Percentiles rank a stretch among this genome's conserved stretches.
Conservation (phyloP, 2,329 filamentous ascomycete genomes). For the Botryotinia calthae region DNA sequence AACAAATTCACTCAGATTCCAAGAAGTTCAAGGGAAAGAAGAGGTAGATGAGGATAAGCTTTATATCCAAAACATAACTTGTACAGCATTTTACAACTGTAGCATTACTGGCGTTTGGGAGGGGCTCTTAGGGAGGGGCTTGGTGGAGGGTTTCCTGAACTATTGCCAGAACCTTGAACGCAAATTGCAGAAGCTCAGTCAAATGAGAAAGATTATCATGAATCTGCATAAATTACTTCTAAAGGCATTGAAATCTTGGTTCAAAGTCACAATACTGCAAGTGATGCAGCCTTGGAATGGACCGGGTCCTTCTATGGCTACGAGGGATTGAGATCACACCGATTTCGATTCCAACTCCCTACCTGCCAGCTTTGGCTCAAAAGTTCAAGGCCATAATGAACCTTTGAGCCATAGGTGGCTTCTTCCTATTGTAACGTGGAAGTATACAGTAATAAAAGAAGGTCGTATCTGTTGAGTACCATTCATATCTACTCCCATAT, state of each 20-base stretch:
- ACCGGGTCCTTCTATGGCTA: background rate
- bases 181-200: constrained; percentile 9
- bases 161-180: background rate
- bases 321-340: background rate
- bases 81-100: constrained; percentile 32
- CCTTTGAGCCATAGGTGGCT: background rate
- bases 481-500: background rate
- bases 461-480: background rate
- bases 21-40: constrained; percentile 48
- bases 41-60: constrained; percentile 38
- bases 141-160: background rate
- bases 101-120: constrained; percentile 36
- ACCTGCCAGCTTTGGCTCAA: background rate
- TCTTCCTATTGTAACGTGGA: background rate
- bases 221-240: background rate
- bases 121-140: background rate
- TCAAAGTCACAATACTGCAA: background rate
- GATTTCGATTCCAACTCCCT: background rate
- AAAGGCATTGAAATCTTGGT: background rate
- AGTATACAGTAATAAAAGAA: background rate
- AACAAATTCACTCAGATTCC: constrained; percentile 39
- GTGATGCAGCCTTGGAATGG: background rate
- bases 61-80: constrained; percentile 24
- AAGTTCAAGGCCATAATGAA: background rate
- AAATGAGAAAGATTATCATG: constrained; percentile 6